phyloP scores from a whole-genome alignment of 306 rosid species.

The Pterocarpus macrocarpus region DNA sequence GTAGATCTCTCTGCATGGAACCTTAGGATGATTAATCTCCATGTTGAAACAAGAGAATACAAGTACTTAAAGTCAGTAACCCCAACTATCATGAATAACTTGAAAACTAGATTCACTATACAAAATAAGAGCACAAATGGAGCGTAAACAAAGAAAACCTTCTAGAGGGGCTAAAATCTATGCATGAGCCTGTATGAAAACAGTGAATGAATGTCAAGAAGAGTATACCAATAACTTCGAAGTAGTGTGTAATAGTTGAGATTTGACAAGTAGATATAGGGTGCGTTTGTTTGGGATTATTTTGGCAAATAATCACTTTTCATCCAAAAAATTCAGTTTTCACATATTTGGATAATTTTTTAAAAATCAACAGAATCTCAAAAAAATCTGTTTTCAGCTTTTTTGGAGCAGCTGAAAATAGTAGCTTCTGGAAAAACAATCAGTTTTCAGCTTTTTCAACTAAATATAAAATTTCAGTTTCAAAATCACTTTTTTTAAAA shows the following conservation, averaged over 20 bases:
- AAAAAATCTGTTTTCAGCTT: too few relatives aligned
- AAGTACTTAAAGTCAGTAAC: conserved; percentile 13
- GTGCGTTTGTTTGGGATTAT: too few relatives aligned
- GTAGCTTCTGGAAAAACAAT: too few relatives aligned
- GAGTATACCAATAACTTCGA: conserved; percentile 23
- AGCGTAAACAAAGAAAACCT: not conserved
- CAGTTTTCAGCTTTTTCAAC: too few relatives aligned
- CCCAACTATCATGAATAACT: conserved; percentile 5
- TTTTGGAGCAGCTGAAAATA: too few relatives aligned
- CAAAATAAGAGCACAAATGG: conserved; percentile 32
- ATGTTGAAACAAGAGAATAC: conserved; percentile 24
- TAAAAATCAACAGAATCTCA: too few relatives aligned
- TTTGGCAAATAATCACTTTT: conserved; percentile 28
- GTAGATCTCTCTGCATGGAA: conserved; percentile 68
- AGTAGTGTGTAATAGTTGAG: conserved; percentile 10
- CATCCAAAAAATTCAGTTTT: too few relatives aligned
- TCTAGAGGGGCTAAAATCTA: conserved; percentile 9
- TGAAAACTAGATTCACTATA: conserved; percentile 18
- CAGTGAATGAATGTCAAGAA: conserved; percentile 23
- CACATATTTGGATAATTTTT: too few relatives aligned
- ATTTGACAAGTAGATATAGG: conserved; percentile 33
- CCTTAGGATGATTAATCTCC: conserved; percentile 33
- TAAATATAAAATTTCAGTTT: too few relatives aligned
- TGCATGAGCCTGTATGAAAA: conserved; percentile 31
- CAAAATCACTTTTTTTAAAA: too few relatives aligned